Conservation (phyloP, 352 stramenopile species). For the Phytophthora podocarpi region DNA sequence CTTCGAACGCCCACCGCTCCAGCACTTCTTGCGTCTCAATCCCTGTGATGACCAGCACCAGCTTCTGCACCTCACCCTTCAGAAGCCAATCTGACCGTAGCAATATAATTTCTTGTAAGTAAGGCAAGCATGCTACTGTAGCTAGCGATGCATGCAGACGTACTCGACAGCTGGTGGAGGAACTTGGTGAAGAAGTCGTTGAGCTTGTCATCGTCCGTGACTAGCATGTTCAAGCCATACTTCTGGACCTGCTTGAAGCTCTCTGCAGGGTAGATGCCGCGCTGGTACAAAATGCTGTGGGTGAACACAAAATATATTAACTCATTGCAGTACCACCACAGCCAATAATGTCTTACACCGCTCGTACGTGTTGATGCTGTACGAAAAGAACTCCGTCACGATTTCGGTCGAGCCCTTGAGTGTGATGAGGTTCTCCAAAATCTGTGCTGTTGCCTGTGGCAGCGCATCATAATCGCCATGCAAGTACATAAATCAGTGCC, state of each 20-base stretch:
- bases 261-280: constrained; percentile 99
- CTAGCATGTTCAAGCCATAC: constrained; percentile 98
- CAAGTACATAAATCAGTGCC: not conserved
- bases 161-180: constrained; percentile 89
- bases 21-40: constrained; percentile 96
- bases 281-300: constrained; percentile 91
- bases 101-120: not conserved
- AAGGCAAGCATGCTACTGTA: not conserved
- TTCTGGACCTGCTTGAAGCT: constrained; percentile 97
- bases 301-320: constrained; percentile 5
- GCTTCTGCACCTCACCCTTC: constrained; percentile 95
- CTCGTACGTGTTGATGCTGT: constrained; percentile 96
- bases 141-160: constrained; percentile 3
- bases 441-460: constrained; percentile 63
- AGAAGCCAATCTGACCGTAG: constrained; percentile 90
- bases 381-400: constrained; percentile 99
- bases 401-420: constrained; percentile 98
- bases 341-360: not conserved
- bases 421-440: constrained; percentile 96
- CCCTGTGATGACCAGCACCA: constrained; percentile 98
- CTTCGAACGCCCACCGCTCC: constrained; percentile 99
- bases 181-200: constrained; percentile 96
- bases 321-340: not conserved
- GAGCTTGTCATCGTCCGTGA: constrained; percentile 96
- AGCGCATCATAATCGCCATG: not conserved